Evolutionary conservation across 1,284 basidiomycete genomes (phyloP), one percentile per base, ranked within the genome.

Genomic region (Heliocybe sulcata): DNA sequence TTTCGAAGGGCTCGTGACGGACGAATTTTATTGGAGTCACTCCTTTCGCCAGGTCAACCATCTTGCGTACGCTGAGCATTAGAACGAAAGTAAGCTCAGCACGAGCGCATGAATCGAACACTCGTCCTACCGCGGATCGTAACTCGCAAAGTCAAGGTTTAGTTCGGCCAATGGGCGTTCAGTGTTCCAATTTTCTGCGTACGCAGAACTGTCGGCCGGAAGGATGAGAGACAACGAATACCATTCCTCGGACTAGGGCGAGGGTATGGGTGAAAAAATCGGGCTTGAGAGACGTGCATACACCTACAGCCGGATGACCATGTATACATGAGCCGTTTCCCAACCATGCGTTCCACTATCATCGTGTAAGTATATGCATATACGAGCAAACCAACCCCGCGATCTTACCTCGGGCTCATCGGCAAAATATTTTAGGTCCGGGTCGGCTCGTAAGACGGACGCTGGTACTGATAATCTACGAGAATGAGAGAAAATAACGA

Each of bases 1-100:
- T 57, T 16, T 61, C 60, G 42, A 54, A 54, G 10, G 42, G 42
- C 12, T 54, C 53, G 23, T 35, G 35, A 29, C 12, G 14, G 14
- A 48, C 20, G 29, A 45, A 25, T 25, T 31, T 26, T 12, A 42
- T 31, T 29, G 26, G 4, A 11, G 27, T n/a, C 4, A 23, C 26
- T 19, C 10, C n/a, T 10, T n/a, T 35, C 10, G 42, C 53, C 16
- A 54, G 12, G 2, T 38, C 12, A 2, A 48, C 23, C 42, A 54
- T 9, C 53, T 35, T 54, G 20, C 31, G 42, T 11, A 48, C 23
- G 6, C 53, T 54, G 22, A 10, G n/a, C 45, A n/a, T n/a, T n/a
- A n/a, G n/a, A n/a, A n/a, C n/a, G n/a, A n/a, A n/a, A 47, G n/a
- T 19, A 20, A 47, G 9, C 9, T 47, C 45, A 47, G n/a, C 23